Evolutionary conservation across 352 stramenopile genomes (phyloP), one percentile per base, ranked within the genome.

Genomic region (Globisporangium solare): DNA sequence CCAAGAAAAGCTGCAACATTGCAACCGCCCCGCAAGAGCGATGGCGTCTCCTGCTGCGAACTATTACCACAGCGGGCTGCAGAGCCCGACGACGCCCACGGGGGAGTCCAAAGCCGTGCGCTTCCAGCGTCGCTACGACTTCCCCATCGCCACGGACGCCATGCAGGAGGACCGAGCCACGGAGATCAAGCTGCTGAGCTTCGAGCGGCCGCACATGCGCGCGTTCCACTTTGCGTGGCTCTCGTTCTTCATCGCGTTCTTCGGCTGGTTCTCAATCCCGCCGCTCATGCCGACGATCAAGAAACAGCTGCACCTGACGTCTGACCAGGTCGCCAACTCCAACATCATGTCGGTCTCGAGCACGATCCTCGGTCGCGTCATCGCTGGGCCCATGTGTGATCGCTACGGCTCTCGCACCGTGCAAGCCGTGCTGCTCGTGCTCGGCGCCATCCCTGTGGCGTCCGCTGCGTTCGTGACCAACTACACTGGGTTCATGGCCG

Each of bases 171-270:
- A 76, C 39, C 24, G 67, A 21, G 64, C 82, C 32, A 80, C 40
- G 13, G 75, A 85, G 61, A 81, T 88, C 66, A 80, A 88, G 49
- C 58, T 88, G 3, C 69, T 53, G 42, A 93, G 51, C 55, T 79
- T 76, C 62, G 70, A 64, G 58, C 73, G 75, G 13, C 93, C 94
- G 0, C 93, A 98, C 71, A 98, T 98, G 91, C 83, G 92, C 48
- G 87, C 89, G 21, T 97, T 98, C 72, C 92, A 97, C 76, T 90
- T 79, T 65, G 68, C 88, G 17, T 98, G 92, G 92, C 63, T 97
- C 14, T 91, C 73, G 41, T 98, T 98, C 76, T 98, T 98, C 76
- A 83, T 94, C 47, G 92, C 93, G 51, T 98, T 98, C 77, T 92
- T 97, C 61, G 88, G 93, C 49, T 98, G 92, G 89, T 98, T 98